Evolutionary conservation across 2,329 filamentous ascomycete species (phyloP).

Genomic region (Orbilia quercus): DNA sequence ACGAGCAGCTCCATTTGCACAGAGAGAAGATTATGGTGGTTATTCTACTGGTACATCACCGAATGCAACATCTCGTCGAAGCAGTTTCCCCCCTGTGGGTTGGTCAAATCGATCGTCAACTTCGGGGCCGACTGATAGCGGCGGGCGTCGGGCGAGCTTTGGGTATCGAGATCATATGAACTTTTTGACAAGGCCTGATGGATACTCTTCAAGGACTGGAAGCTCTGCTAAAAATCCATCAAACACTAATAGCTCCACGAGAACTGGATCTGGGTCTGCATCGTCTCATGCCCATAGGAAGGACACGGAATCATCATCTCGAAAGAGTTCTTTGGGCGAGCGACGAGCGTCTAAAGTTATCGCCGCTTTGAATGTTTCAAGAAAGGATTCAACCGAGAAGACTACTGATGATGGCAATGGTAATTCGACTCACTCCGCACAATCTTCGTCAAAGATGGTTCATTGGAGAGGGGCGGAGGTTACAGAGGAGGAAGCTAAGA

Average conservation of each 20-base stretch:
- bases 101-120: constrained; percentile 38
- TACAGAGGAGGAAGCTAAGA: constrained; percentile 49
- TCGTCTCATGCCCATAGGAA: neutral
- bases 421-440: constrained; percentile 3
- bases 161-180: constrained; percentile 51
- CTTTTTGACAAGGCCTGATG: constrained; percentile 49
- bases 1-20: constrained; percentile 43
- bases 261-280: constrained; percentile 20
- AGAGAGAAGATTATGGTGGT: constrained; percentile 40
- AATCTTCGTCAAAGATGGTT: constrained; percentile 28
- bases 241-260: constrained; percentile 10
- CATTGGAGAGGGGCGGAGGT: constrained; percentile 50
- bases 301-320: constrained; percentile 6
- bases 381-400: constrained; percentile 30
- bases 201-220: constrained; percentile 29
- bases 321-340: constrained; percentile 43
- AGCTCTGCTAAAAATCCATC: constrained; percentile 31
- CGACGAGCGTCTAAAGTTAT: constrained; percentile 49
- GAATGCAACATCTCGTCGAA: constrained; percentile 15
- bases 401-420: constrained; percentile 8
- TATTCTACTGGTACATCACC: constrained; percentile 23
- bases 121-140: constrained; percentile 5
- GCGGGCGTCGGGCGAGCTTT: constrained; percentile 34
- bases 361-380: constrained; percentile 23
- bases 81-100: constrained; percentile 34